phyloP scores from a whole-genome alignment of 1,139 yeast species.

The Kurtzmaniella quercitrusa region DNA sequence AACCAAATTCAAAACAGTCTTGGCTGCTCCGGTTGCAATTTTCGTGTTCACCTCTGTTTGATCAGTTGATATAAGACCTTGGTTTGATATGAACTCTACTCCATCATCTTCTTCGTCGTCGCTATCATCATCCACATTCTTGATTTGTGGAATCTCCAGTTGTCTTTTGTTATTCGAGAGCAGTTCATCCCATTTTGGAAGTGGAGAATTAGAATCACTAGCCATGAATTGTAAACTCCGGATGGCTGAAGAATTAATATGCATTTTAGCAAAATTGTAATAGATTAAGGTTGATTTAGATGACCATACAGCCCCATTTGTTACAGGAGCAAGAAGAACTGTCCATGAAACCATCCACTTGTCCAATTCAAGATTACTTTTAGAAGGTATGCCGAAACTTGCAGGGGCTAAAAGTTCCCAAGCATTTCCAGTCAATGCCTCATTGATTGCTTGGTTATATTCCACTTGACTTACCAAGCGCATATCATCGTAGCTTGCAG shows the following conservation, averaged over 20 bases:
- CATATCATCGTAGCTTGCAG: conserved; percentile 40
- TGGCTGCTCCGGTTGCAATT: conserved; percentile 61
- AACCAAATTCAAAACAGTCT: conserved; percentile 56
- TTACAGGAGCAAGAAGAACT: conserved; percentile 58
- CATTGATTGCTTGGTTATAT: conserved; percentile 61
- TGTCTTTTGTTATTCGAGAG: conserved; percentile 11
- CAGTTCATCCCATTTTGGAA: conserved; percentile 38
- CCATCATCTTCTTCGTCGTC: conserved; percentile 25
- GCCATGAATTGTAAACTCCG: conserved; percentile 32
- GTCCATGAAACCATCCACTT: conserved; percentile 86
- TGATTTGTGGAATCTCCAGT: conserved; percentile 2
- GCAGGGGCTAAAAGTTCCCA: conserved; percentile 62
- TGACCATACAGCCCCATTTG: conserved; percentile 63
- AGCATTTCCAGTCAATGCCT: conserved; percentile 57
- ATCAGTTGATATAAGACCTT: conserved; percentile 33
- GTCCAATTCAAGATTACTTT: conserved; percentile 61
- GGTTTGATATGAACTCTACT: conserved; percentile 34
- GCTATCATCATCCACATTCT: conserved; percentile 15
- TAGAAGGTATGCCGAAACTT: conserved; percentile 64
- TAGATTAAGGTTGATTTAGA: conserved; percentile 66
- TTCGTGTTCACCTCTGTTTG: conserved; percentile 34
- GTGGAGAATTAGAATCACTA: conserved; percentile 21
- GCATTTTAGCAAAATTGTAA: conserved; percentile 74
- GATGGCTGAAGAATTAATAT: conserved; percentile 57
- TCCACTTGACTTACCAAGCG: conserved; percentile 70